phyloP scores from a whole-genome alignment of 2,329 filamentous ascomycete genomes.

The Massarina eburnea region DNA sequence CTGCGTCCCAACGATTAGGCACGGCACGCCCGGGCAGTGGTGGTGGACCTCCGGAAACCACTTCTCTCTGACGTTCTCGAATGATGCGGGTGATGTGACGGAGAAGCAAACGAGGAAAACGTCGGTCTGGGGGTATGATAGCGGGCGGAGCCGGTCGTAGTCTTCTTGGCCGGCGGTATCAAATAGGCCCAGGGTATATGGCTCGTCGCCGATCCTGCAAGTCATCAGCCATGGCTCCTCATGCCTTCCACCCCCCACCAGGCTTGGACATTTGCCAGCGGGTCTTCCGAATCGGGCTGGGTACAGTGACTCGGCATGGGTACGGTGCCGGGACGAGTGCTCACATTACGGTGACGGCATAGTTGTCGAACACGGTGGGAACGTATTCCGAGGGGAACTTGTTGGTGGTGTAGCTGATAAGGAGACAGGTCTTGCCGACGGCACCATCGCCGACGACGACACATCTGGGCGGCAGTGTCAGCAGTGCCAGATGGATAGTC shows the following conservation, averaged over 20 bases:
- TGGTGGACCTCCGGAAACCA: slow-evolving; percentile 99
- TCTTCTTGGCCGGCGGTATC: slow-evolving; percentile 99
- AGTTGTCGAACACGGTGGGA: slow-evolving; percentile 98
- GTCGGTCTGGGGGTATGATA: slow-evolving; percentile 97
- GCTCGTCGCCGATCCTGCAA: slow-evolving; percentile 94
- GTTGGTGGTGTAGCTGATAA: slow-evolving; percentile 99
- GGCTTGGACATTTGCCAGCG: background rate
- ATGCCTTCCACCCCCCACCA: background rate
- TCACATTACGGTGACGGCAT: slow-evolving; percentile 99
- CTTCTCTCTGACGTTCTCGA: slow-evolving; percentile 98
- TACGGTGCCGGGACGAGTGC: slow-evolving; percentile 36
- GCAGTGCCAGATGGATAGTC: background rate
- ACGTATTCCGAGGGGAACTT: slow-evolving; percentile 99
- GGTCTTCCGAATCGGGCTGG: background rate
- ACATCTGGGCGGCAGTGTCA: slow-evolving; percentile 62
- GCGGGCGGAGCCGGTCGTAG: slow-evolving; percentile 93
- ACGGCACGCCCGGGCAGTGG: slow-evolving; percentile 96
- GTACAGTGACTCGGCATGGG: too few species aligned
- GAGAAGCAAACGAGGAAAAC: slow-evolving; percentile 99
- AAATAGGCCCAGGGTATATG: slow-evolving; percentile 94
- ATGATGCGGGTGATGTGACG: slow-evolving; percentile 94
- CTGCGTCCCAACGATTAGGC: slow-evolving; percentile 96
- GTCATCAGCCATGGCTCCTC: slow-evolving; percentile 27
- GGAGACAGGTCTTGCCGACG: slow-evolving; percentile 96
- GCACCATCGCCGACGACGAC: slow-evolving; percentile 99